Base-by-base conservation (phyloP, 768 basidiomycete genomes). In the Serendipita sp. region DNA sequence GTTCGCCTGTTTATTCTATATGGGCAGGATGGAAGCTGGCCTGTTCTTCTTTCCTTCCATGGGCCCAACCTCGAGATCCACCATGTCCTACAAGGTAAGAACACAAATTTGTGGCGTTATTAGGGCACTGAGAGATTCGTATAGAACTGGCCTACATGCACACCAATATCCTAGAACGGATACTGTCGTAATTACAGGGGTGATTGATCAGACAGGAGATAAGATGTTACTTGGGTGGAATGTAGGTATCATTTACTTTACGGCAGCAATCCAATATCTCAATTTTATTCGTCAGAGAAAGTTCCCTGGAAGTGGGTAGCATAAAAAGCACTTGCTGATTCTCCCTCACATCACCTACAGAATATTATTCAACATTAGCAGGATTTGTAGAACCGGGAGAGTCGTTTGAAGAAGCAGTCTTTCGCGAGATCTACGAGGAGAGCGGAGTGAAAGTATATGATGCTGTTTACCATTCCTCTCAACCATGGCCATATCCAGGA, bases 11-110 rank as follows among this genome's bases (percentile, higher is more conserved):
- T 0, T 89, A 90, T 70, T 88, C 91, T 0, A 78, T 90, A 69
- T 97, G 95, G 95, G 92, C 84, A 2, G 95, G 95, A 0, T 99
- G 93, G 94, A 99, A 99, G 74, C 75, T 93, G 1, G 80, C 82
- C 3, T 99, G 95, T 73, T 76, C 80, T 3, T 80, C 88, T 0
- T 73, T 89, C 32, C 73, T 91, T 18, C 88, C 89, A 3, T 90
- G 89, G 86, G 78, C 81, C 3, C 79, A 86, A 67, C 84, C 75
- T 45, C 81, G 79, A 46, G 78, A 76, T 69, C 83, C 81, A 69
- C 84, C 85, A 3, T 91, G 90, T 76, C 81, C 80, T 3, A 41
- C 63, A 28, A 35, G 32, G 62, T 35, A 62, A 68, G 38, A 44
- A 63, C 56, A 58, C 30, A 66, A 41, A 36, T 15, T 62, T 30